These are phyloP conservation scores for Clathrus columnatus DNA, from an alignment of 768 basidiomycete species.

Conservation along the genomic window DNA sequence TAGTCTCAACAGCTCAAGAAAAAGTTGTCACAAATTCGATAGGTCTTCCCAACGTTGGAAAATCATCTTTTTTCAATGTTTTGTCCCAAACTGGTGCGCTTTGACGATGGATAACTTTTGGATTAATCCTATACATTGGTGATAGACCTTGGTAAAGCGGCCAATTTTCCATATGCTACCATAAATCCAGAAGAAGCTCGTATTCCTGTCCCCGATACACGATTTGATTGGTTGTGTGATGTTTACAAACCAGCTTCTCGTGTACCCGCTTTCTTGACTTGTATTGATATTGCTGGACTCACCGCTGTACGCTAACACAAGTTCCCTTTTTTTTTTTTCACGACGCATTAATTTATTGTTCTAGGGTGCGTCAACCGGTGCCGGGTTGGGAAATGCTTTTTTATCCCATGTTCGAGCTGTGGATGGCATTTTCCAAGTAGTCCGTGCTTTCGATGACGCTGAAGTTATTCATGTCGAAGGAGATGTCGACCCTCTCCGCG, in stretches of 20 bases:
- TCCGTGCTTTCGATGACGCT: conserved; percentile 97
- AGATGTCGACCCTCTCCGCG: conserved; percentile 89
- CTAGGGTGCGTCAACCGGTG: conserved; percentile 93
- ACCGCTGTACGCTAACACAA: conserved; percentile 58
- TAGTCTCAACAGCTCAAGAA: conserved; percentile 11
- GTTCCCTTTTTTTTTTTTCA: background rate
- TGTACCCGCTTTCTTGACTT: conserved; percentile 92
- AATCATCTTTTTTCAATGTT: conserved; percentile 98
- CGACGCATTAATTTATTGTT: conserved; percentile 4
- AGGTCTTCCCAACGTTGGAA: conserved; percentile 96
- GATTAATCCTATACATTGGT: background rate
- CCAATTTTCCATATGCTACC: conserved; percentile 95
- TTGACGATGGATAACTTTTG: conserved; percentile 12
- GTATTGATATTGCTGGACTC: conserved; percentile 97
- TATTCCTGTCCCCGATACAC: conserved; percentile 87
- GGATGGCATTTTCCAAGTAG: conserved; percentile 98
- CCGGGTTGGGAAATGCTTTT: conserved; percentile 96
- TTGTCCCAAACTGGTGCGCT: conserved; percentile 79
- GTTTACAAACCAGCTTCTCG: conserved; percentile 82
- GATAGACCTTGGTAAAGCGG: conserved; percentile 82
- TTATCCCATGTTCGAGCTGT: conserved; percentile 96
- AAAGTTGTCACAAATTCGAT: conserved; percentile 3
- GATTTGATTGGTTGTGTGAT: conserved; percentile 92
- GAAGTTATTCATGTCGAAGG: conserved; percentile 99
- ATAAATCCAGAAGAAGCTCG: conserved; percentile 80